phyloP scores from a whole-genome alignment of 495 filamentous ascomycete species.

The Aspergillus incahuasiensis region DNA sequence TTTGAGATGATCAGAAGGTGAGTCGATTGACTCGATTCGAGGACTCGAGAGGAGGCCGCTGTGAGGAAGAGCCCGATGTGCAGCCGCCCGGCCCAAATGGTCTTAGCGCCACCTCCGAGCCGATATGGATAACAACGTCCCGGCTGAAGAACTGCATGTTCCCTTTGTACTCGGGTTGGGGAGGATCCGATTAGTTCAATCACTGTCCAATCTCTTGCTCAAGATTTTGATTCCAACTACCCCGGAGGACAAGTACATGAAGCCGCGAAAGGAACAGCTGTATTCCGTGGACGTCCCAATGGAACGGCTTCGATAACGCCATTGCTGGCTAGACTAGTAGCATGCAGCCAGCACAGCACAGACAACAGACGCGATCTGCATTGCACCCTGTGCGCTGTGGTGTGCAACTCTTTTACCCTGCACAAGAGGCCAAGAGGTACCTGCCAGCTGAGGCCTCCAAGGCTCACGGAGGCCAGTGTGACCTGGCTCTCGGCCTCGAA shows the following conservation, averaged over 20 bases:
- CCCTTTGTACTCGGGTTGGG: not conserved
- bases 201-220: not conserved
- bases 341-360: constrained; percentile 5
- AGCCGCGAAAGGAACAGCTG: not conserved
- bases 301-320: not conserved
- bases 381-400: constrained; percentile 6
- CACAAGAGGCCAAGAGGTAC: not conserved
- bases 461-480: not conserved
- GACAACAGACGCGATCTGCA: constrained; percentile 7
- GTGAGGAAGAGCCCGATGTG: not conserved
- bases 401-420: not conserved
- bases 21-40: not conserved
- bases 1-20: not conserved
- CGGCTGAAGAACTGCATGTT: not conserved
- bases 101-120: not conserved
- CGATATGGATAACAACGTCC: not conserved
- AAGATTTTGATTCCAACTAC: not conserved
- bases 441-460: not conserved
- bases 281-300: not conserved
- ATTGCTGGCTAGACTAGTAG: constrained; percentile 1
- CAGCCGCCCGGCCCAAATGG: not conserved
- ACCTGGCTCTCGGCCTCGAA: not conserved
- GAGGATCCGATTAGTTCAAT: not conserved
- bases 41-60: not conserved
- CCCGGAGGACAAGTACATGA: not conserved